Percentiles rank a stretch among this genome's conserved stretches.
These are phyloP conservation scores for Fusarium sp. DNA, from an alignment of 2,329 filamentous ascomycete genomes.

Conservation along the genomic window DNA sequence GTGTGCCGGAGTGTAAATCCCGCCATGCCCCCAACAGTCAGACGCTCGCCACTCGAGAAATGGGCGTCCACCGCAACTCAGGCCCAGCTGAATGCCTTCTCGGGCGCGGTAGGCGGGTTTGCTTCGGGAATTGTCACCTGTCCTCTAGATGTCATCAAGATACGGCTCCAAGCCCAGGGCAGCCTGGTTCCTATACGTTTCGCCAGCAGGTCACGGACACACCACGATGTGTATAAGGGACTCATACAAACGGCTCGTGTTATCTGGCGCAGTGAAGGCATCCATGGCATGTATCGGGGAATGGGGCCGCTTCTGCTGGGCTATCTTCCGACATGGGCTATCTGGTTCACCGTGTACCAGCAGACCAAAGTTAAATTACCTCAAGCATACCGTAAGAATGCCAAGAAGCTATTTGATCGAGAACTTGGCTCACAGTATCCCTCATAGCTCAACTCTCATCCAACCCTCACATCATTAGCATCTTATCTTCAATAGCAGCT, in stretches of 20 bases:
- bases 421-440: constrained; percentile 50
- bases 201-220: constrained; percentile 60
- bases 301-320: constrained; percentile 93
- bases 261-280: constrained; percentile 89
- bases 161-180: constrained; percentile 94
- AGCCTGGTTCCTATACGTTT: constrained; percentile 75
- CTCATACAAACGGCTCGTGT: constrained; percentile 86
- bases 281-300: constrained; percentile 92
- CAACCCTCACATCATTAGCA: constrained; percentile 66
- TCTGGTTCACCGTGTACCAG: constrained; percentile 97
- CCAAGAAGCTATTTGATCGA: neutral
- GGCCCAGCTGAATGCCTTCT: constrained; percentile 82
- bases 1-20: neutral
- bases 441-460: constrained; percentile 69
- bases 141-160: constrained; percentile 98
- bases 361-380: constrained; percentile 82
- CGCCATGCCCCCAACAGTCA: constrained; percentile 13
- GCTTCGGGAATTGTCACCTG: constrained; percentile 95
- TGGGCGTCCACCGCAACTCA: constrained; percentile 72
- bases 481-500: constrained; percentile 90
- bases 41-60: constrained; percentile 33
- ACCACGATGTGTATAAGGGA: constrained; percentile 81
- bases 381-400: constrained; percentile 71
- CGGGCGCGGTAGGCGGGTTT: constrained; percentile 89
- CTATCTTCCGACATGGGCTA: constrained; percentile 96